Base-by-base conservation (phyloP, 495 filamentous ascomycete species). In the Penicillium goetzii region DNA sequence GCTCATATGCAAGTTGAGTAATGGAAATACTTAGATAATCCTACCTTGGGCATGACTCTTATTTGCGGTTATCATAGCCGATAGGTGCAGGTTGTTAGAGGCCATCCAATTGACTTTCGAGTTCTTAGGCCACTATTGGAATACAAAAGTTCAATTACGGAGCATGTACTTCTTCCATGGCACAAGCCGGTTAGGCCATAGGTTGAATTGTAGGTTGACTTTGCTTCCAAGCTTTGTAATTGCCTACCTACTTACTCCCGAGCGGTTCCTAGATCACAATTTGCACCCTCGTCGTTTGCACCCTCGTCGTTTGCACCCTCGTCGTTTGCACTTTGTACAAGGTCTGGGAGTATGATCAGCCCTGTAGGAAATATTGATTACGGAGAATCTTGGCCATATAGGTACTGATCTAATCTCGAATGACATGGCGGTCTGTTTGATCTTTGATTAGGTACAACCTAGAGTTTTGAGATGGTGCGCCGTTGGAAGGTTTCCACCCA, bases 21-120 rank as follows among this genome's bases (percentile, higher is more conserved):
- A 23, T 21, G 32, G 32, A 36, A 55, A 28, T n/a, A n/a, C n/a
- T n/a, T n/a, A n/a, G 4, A 28, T 2, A 30, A 11, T 33, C 30
- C 12, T 33, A n/a, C 12, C 50, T 19, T 53, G 4, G 11, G 5
- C 10, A 4, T 33, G 12, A n/a, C 14, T 53, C 50, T 53, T 28
- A 17, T 17, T 19, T 19, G 26, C n/a, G 26, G 50, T 33, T 33
- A 53, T 53, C 12, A 2, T 32, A 53, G 50, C 26, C 50, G 50
- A 49, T n/a, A n/a, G n/a, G n/a, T 62, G 60, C 52, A 56, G 41
- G 51, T 30, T 30, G 25, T 19, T 41, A 53, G 30, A 9, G 12
- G 11, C 17, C 34, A 40, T 12, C 41, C 41, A 62, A 56, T 56
- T 11, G 32, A 32, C 17, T 55, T 36, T 1, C 40, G 30, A 21